These are phyloP conservation scores for Phytopythium oedochilum DNA, from an alignment of 352 stramenopile genomes.

Conservation along the genomic window DNA sequence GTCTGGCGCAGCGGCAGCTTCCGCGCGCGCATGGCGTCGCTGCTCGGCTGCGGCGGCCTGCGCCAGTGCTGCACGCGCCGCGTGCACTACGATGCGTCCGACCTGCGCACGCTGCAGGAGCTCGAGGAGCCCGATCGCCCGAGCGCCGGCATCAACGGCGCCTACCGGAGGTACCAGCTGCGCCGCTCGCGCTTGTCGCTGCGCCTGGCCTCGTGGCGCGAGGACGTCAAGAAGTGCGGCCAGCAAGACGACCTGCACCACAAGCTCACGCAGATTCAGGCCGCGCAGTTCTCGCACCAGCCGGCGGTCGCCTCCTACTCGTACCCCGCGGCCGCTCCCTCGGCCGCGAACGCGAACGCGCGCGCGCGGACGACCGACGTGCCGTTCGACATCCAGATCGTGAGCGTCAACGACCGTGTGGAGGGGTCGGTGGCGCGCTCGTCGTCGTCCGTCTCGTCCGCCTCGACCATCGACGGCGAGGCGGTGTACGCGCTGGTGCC, in stretches of 20 bases:
- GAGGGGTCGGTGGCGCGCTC: background rate
- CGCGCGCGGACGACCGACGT: slow-evolving; percentile 11
- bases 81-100: slow-evolving; percentile 47
- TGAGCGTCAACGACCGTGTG: slow-evolving; percentile 34
- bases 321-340: background rate
- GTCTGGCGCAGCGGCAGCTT: slow-evolving; percentile 36
- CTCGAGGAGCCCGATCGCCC: slow-evolving; percentile 37
- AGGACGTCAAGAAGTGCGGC: slow-evolving; percentile 44
- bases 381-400: slow-evolving; percentile 39
- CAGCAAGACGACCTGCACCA: slow-evolving; percentile 36
- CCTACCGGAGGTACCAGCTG: slow-evolving; percentile 52
- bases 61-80: slow-evolving; percentile 16
- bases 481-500: slow-evolving; percentile 26
- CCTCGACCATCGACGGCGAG: slow-evolving; percentile 19
- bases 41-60: slow-evolving; percentile 34
- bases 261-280: slow-evolving; percentile 53
- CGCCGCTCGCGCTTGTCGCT: slow-evolving; percentile 41
- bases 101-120: slow-evolving; percentile 49
- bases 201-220: slow-evolving; percentile 53
- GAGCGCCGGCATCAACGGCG: slow-evolving; percentile 43
- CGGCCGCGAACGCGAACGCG: slow-evolving; percentile 2
- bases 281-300: slow-evolving; percentile 14
- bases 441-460: slow-evolving; percentile 1
- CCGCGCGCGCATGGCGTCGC: slow-evolving; percentile 25
- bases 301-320: slow-evolving; percentile 6